These are phyloP conservation scores for Myochromella boudieri DNA, from an alignment of 768 basidiomycete genomes.

Conservation along the genomic window DNA sequence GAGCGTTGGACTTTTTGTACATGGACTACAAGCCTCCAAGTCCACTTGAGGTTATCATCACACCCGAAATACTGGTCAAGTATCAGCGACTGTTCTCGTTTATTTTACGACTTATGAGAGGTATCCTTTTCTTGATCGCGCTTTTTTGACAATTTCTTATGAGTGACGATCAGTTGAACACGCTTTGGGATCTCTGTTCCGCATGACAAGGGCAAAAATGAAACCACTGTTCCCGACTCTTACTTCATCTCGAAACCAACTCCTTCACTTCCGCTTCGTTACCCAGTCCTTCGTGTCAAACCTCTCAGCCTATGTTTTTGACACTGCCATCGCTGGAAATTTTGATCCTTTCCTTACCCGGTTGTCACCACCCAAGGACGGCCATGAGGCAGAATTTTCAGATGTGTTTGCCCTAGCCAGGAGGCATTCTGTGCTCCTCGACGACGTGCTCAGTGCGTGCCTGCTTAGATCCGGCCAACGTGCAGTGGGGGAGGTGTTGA, in stretches of 20 bases:
- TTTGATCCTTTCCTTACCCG: constrained; percentile 66
- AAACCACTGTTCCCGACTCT: constrained; percentile 61
- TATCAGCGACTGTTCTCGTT: constrained; percentile 85
- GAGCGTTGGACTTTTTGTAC: constrained; percentile 87
- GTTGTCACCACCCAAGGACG: constrained; percentile 24
- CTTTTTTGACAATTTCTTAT: constrained; percentile 2
- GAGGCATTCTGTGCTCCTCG: constrained; percentile 66
- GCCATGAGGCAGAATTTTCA: constrained; percentile 36
- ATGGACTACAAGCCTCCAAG: constrained; percentile 88
- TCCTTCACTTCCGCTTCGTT: constrained; percentile 73
- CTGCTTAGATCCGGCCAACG: constrained; percentile 69
- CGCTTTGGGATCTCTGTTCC: constrained; percentile 63
- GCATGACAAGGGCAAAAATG: constrained; percentile 49
- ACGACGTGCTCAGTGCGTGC: constrained; percentile 76
- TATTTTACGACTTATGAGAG: constrained; percentile 75
- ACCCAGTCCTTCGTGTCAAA: constrained; percentile 67
- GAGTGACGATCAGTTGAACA: constrained; percentile 57
- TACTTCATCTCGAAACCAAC: constrained; percentile 45
- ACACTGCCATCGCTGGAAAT: constrained; percentile 78
- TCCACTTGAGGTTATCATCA: constrained; percentile 73
- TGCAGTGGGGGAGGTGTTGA: constrained; percentile 62
- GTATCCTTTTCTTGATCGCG: constrained; percentile 34
- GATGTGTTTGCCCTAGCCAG: constrained; percentile 75
- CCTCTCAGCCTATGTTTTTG: constrained; percentile 73
- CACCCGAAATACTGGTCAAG: constrained; percentile 71